Evolutionary conservation across 2,329 filamentous ascomycete genomes (phyloP).

Genomic region (Claviceps monticola): DNA sequence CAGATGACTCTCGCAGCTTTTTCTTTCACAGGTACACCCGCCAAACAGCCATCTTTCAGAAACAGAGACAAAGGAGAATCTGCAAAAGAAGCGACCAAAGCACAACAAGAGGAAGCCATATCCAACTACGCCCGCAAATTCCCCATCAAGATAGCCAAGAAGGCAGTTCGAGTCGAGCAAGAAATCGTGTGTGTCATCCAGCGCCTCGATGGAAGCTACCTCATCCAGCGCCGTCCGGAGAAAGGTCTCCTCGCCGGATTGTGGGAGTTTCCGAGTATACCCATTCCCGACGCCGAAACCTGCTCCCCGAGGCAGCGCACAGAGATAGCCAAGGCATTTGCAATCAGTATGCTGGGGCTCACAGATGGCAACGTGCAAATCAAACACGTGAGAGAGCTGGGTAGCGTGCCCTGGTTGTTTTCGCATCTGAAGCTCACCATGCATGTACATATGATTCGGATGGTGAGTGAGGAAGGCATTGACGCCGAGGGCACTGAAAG

Average conservation of each 20-base stretch:
- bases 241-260: constrained; percentile 41
- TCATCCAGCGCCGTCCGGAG: constrained; percentile 36
- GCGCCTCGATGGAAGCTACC: constrained; percentile 27
- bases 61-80: neutral
- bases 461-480: constrained; percentile 12
- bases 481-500: neutral
- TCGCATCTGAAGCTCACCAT: constrained; percentile 43
- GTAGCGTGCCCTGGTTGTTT: constrained; percentile 41
- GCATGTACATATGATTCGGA: constrained; percentile 39
- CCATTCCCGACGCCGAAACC: constrained; percentile 14
- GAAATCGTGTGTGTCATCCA: constrained; percentile 39
- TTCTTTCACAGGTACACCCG: constrained; percentile 15
- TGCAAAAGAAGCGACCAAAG: constrained; percentile 5
- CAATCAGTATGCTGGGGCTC: constrained; percentile 4
- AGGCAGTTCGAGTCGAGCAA: constrained; percentile 36
- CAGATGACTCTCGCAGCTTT: constrained; percentile 23
- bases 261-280: constrained; percentile 41
- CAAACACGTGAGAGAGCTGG: constrained; percentile 28
- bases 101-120: constrained; percentile 23
- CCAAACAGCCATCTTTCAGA: neutral
- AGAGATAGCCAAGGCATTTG: constrained; percentile 22
- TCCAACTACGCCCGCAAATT: constrained; percentile 35
- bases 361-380: constrained; percentile 6
- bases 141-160: constrained; percentile 36
- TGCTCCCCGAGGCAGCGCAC: constrained; percentile 18